Base-by-base conservation (phyloP, 306 rosid species). In the Cicer bijugum region DNA sequence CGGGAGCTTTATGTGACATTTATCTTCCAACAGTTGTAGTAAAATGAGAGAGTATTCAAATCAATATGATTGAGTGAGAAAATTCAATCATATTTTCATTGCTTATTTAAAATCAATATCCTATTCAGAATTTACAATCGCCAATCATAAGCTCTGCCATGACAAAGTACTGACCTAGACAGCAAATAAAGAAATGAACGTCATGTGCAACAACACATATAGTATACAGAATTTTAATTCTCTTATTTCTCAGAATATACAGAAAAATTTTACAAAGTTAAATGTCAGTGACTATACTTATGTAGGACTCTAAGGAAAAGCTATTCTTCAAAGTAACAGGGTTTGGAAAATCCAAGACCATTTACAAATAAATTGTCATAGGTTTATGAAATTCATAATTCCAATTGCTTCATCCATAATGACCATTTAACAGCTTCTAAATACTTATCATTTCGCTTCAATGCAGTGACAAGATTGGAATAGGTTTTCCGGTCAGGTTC, bases 341-440 rank as follows among this genome's bases (percentile, higher is more conserved):
- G 72, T 70, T 62, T 50, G 62, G 72, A 74, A 67, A 16, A 52
- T 33, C 71, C 2, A 20, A 33, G 74, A 40, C 58, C 19, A 28
- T 67, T 43, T 47, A 38, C 9, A 75, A 56, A 69, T 62, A 75
- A 56, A 69, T 62, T 69, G 71, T 60, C 53, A 65, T 2, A 23
- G 52, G 55, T 63, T 74, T 51, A 59, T 72, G 62, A 51, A 62
- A 63, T 73, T 86, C 83, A 88, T 67, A 90, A 67, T 16, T 88
- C 85, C 82, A 89, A 46, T 87, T 94, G 99, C 90, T 94, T 94
- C 96, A 91, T 86, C 97, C 99, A 91, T 69, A 91, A 73, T 4
- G 99, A 94, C 99, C 97, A 94, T 82, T 88, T 94, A 57, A 94
- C 91, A 37, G 99, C 99, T 86, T 94, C 97, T 52, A 94, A 84